Evolutionary conservation across 768 basidiomycete species (phyloP), one percentile per base, ranked within the genome.

Genomic region (Tricholomella constricta): DNA sequence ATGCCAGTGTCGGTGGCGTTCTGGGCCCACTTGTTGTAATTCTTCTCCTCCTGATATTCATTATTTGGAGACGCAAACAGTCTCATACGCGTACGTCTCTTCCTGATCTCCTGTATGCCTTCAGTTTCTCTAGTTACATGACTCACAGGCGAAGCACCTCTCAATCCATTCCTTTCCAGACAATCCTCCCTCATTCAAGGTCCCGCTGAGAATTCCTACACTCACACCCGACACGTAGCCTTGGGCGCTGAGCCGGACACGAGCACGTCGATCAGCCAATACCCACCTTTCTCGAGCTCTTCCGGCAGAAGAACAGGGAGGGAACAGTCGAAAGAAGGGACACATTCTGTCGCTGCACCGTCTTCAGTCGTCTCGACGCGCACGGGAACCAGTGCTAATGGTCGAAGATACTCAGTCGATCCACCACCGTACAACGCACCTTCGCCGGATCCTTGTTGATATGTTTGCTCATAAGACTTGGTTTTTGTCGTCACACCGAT

Each of bases 1-100:
- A 43, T 4, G 44, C 54, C 9, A 55, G 51, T 6, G 48, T 45
- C 20, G 54, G 54, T 2, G 54, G 54, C 4, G 34, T 51, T 14
- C 43, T 55, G 14, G 54, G 54, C 9, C 48, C 34, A 14, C 19
- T 48, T 17, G 35, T 54, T 20, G 12, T 54, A 19, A 43, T 48
- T 15, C 41, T 54, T 26, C 6, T 48, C 19, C 2, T 36, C 8
- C 1, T 54, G 10, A 20, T 48, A 12, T 25, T 48, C 25, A n/a
- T 54, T n/a, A 14, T 54, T 20, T 48, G 40, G 52, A 48, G 52
- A n/a, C 46, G 45, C 12, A 45, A 34, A 20, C 51, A 20, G 25
- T 17, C 20, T 19, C 14, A 20, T 19, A 34, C 14, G 11, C 6
- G 44, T 45, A 17, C 29, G 44, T 45, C 11, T 4, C 12, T 20